Evolutionary conservation across 2,329 filamentous ascomycete species (phyloP).

Genomic region (Pseudocercospora fuligena): DNA sequence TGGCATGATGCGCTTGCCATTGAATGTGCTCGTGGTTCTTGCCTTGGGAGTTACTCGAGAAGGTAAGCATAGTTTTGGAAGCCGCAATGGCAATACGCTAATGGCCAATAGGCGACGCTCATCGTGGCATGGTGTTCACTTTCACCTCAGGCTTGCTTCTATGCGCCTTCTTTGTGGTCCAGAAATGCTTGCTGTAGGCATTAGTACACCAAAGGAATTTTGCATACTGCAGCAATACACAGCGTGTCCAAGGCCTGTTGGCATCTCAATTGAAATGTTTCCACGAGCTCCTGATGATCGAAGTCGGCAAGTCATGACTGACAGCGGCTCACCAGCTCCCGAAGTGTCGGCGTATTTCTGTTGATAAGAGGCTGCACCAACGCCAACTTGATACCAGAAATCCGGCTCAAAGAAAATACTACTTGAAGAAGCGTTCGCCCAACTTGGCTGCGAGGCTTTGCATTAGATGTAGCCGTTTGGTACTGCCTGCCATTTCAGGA

Average conservation of each 20-base stretch:
- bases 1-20: constrained; percentile 61
- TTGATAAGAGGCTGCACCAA: not conserved
- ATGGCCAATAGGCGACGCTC: constrained; percentile 17
- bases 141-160: constrained; percentile 21
- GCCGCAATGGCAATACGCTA: not conserved
- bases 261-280: not conserved
- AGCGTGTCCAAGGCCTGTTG: not conserved
- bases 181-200: constrained; percentile 11
- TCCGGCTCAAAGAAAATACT: not conserved
- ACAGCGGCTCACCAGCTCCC: not conserved
- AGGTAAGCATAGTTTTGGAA: constrained; percentile 20
- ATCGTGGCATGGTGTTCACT: constrained; percentile 24
- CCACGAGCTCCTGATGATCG: not conserved
- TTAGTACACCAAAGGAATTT: not conserved
- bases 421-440: not conserved
- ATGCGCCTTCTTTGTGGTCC: constrained; percentile 21
- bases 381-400: not conserved
- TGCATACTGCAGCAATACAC: not conserved
- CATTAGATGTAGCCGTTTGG: not conserved
- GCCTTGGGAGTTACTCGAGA: constrained; percentile 53
- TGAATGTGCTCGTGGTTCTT: constrained; percentile 62
- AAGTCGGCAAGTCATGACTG: not conserved
- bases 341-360: not conserved
- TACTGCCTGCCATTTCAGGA: constrained; percentile 10
- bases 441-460: not conserved